These are phyloP conservation scores for Pseudevernia furfuracea DNA, from an alignment of 495 filamentous ascomycete species.

Conservation along the genomic window DNA sequence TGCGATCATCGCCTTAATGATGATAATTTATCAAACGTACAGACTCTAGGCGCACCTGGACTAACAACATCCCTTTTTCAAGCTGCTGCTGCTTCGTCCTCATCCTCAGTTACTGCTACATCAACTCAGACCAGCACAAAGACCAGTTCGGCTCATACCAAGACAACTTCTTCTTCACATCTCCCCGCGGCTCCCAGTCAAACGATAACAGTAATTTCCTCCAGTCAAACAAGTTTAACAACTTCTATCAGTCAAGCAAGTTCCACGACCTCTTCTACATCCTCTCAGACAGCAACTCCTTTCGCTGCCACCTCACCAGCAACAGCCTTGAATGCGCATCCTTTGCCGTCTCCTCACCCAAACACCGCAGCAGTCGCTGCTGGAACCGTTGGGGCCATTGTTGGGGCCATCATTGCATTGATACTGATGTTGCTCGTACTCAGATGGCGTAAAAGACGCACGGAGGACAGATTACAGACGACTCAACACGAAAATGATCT, in stretches of 20 bases:
- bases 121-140: background rate
- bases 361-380: slow-evolving; percentile 9
- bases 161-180: background rate
- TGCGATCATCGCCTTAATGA: background rate
- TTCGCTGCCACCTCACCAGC: background rate
- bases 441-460: slow-evolving; percentile 10
- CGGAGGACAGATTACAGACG: too few species aligned
- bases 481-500: background rate
- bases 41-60: background rate
- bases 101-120: background rate
- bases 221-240: background rate
- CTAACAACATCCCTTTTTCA: background rate
- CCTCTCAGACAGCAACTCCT: background rate
- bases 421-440: slow-evolving; percentile 4
- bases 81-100: background rate
- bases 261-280: background rate
- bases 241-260: background rate
- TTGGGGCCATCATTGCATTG: slow-evolving; percentile 12
- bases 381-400: slow-evolving; percentile 15
- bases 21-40: too few species aligned
- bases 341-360: background rate
- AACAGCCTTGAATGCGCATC: background rate
- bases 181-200: background rate
- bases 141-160: background rate
- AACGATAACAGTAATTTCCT: too few species aligned